Conservation (phyloP, 1,284 basidiomycete species). For the Mycosarcoma mackinlayi region DNA sequence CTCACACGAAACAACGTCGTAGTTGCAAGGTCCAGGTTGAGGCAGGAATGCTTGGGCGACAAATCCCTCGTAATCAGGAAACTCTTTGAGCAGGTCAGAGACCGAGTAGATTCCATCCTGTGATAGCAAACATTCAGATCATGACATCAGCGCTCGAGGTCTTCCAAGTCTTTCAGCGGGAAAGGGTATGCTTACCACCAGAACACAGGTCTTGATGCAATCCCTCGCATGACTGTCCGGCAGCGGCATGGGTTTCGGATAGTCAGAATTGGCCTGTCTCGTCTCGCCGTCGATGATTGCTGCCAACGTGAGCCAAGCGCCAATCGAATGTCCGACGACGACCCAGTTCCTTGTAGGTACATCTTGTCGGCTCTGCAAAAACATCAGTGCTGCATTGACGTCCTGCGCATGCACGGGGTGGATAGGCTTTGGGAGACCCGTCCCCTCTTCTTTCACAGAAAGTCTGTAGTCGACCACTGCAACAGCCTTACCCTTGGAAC, state of each 20-base stretch:
- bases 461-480: constrained; percentile 48
- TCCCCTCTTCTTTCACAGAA: constrained; percentile 26
- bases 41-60: constrained; percentile 47
- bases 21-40: constrained; percentile 25
- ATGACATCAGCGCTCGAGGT: no score
- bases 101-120: constrained; percentile 46
- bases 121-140: no score
- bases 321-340: constrained; percentile 46
- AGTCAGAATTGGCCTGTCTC: background rate
- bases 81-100: constrained; percentile 29
- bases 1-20: constrained; percentile 33
- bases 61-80: constrained; percentile 41
- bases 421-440: constrained; percentile 10
- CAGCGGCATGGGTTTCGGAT: constrained; percentile 22
- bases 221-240: constrained; percentile 5
- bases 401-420: constrained; percentile 43
- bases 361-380: constrained; percentile 15
- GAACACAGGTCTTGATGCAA: constrained; percentile 26
- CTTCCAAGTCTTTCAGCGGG: no score
- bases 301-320: constrained; percentile 39
- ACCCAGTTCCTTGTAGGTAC: constrained; percentile 19
- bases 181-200: constrained; percentile 33
- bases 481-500: constrained; percentile 25
- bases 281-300: constrained; percentile 14
- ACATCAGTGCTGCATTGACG: constrained; percentile 29